Evolutionary conservation across 305 asterid species (phyloP).

Genomic region (Fraxinus baroniana): DNA sequence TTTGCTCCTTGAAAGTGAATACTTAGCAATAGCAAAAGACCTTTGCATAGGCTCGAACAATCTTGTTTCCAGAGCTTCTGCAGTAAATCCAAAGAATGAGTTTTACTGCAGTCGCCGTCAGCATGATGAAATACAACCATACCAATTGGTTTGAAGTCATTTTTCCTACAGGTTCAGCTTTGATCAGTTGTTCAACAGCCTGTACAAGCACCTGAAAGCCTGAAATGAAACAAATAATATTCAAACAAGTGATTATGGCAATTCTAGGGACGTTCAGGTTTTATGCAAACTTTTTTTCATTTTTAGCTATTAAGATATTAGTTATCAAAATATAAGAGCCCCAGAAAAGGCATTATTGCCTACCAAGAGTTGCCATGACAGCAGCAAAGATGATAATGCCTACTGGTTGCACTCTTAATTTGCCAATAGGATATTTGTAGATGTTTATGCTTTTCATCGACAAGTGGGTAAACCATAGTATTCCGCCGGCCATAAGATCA

Average conservation of each 20-base stretch:
- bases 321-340: neutral
- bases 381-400: slow-evolving; percentile 85
- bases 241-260: neutral
- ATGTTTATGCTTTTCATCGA: slow-evolving; percentile 79
- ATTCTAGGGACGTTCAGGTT: neutral
- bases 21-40: slow-evolving; percentile 23
- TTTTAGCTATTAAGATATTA: neutral
- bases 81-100: slow-evolving; percentile 72
- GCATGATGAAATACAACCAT: slow-evolving; percentile 71
- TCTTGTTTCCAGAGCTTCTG: slow-evolving; percentile 69
- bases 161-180: slow-evolving; percentile 35
- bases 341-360: neutral
- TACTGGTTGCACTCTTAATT: slow-evolving; percentile 74
- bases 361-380: slow-evolving; percentile 85
- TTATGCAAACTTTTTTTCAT: neutral
- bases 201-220: slow-evolving; percentile 72
- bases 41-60: slow-evolving; percentile 86
- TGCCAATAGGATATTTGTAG: slow-evolving; percentile 81
- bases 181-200: slow-evolving; percentile 59
- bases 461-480: slow-evolving; percentile 72
- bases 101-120: slow-evolving; percentile 63
- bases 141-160: slow-evolving; percentile 50
- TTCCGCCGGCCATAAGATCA: slow-evolving; percentile 84
- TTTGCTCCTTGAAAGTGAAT: neutral
- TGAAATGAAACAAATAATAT: slow-evolving; percentile 27